Evolutionary conservation across 2,329 filamentous ascomycete species (phyloP), one percentile per base, ranked within the genome.

Genomic region (Cladosporium cucumerinum): DNA sequence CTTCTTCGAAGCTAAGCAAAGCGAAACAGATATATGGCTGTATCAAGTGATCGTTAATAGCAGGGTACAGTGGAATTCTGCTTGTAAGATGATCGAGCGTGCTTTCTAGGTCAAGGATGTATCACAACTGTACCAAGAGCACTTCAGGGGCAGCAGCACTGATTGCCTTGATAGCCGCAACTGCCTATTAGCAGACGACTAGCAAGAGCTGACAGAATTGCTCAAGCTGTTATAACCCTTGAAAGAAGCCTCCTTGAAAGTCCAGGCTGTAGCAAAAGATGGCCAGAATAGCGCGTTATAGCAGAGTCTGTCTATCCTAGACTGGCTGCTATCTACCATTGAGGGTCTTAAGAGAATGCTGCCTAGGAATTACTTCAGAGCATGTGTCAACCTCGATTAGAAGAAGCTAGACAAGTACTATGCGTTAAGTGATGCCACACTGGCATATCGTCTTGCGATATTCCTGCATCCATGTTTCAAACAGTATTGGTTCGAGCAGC

Each of bases 321-420:
- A 62, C 11, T 54, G 18, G 10, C 32, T 52, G 4, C 30, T 62
- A 4, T 32, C 60, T 12, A 36, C 25, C 28, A 16, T 62, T 8
- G 46, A 62, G 21, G 51, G 6, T 21, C 34, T 46, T 6, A 46
- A 49, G 30, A 32, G 18, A 36, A 59, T 36, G n/a, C 32, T 46
- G 12, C 21, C 32, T 21, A 28, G 23, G 23, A 46, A 30, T 46
- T 25, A 60, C 57, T 34, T 60, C 25, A 34, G 25, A 23, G 28
- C 46, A 25, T 48, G 57, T 60, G 36, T 60, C 36, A 60, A 60
- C 12, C 57, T 60, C 12, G 57, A 39, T 25, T 60, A 25, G 57
- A 26, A 60, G 46, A 60, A 60, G 57, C 39, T 60, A 16, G 57
- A 60, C 8, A n/a, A 60, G 36, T 60, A 60, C 21, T 60, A 60